Evolutionary conservation across 495 filamentous ascomycete species (phyloP).

Genomic region (Penicillium crystallinum): DNA sequence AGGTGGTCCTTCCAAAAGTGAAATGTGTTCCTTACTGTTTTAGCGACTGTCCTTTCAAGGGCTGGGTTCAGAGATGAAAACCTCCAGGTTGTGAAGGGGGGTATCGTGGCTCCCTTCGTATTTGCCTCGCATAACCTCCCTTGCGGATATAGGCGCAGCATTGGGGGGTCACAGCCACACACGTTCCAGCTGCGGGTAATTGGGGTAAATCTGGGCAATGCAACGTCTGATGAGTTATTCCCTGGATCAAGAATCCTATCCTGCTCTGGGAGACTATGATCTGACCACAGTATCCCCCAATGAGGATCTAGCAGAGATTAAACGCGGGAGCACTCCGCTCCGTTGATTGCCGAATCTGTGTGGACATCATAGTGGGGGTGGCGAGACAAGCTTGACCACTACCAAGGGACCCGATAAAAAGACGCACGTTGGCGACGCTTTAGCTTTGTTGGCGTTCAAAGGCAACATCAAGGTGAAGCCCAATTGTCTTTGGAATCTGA

Average conservation of each 20-base stretch:
- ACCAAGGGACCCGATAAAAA: conserved; percentile 1
- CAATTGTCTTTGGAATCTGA: no score
- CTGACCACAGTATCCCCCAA: background rate
- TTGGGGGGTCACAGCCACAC: background rate
- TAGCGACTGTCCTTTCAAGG: background rate
- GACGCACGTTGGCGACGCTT: background rate
- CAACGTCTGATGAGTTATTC: background rate
- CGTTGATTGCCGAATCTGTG: background rate
- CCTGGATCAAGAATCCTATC: background rate
- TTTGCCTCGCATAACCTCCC: background rate
- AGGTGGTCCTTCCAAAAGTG: conserved; percentile 7
- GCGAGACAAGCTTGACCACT: conserved; percentile 3
- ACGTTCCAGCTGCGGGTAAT: background rate
- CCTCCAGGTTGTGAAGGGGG: no score
- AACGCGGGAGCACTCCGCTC: background rate
- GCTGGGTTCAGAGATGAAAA: no score
- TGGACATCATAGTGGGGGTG: conserved; percentile 14
- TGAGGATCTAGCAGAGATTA: background rate
- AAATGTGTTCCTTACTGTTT: conserved; percentile 2
- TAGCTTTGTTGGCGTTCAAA: background rate
- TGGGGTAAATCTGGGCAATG: background rate
- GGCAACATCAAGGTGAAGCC: no score
- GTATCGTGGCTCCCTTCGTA: no score
- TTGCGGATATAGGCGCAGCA: background rate
- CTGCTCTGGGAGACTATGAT: background rate